Evolutionary conservation across 2,329 filamentous ascomycete genomes (phyloP), one percentile per base, ranked within the genome.

Genomic region (Didymella exigua): DNA sequence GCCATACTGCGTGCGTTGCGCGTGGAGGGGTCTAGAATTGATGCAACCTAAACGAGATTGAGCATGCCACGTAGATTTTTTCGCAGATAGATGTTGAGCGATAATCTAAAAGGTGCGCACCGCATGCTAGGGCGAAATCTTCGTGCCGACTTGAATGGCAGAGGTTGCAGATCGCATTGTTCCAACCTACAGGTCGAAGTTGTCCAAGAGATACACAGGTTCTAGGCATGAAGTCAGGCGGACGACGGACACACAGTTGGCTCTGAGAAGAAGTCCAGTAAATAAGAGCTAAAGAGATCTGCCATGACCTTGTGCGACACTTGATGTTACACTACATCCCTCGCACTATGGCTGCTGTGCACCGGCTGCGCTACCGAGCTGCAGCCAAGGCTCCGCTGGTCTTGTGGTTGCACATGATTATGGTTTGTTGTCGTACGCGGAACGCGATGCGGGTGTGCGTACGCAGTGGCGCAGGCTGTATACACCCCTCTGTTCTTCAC

Each of bases 381-480:
- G 42, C 42, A 33, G 54, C 54, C 48, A 56, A 56, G 53, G 23
- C 37, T 33, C 42, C 47, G 37, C 26, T 34, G 33, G 5, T 34
- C 34, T 31, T 50, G 34, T 46, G 14, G 18, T 4, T 24, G 24
- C 38, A 47, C 6, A 38, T 14, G 10, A 19, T 18, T 13, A 14
- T 45, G 8, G n/a, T 30, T 43, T 45, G 45, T 41, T 24, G 46
- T 55, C 41, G 46, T 34, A 50, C 41, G 42, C 46, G 46, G 34
- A 47, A 47, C 46, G 46, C 38, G 48, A 54, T 47, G 50, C 45
- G 13, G 27, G 51, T 37, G 19, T 54, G 21, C 53, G 53, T 56
- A 46, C 13, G 29, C 46, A 46, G 41, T 46, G 36, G 46, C 23
- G 34, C 26, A 44, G 42, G 9, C 3, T 42, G 23, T 23, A 24